Percentiles rank a stretch among this genome's conserved stretches.
Evolutionary conservation across 768 basidiomycete species (phyloP).

Genomic region (Mycena amicta): DNA sequence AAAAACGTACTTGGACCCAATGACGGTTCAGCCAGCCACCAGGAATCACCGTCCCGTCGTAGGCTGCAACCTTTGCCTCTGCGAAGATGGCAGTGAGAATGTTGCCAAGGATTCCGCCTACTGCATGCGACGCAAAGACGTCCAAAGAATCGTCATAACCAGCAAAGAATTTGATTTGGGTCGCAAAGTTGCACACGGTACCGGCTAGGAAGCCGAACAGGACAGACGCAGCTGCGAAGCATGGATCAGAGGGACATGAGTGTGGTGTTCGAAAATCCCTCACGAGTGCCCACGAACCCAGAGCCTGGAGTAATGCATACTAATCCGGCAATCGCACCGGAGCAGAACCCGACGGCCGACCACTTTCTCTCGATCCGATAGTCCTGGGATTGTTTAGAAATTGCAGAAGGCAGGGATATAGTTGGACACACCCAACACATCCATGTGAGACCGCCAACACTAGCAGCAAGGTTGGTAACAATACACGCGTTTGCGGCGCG

Average conservation of each 20-base stretch:
- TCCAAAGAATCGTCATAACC: slow-evolving; percentile 82
- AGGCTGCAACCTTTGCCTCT: slow-evolving; percentile 74
- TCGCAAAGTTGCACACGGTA: slow-evolving; percentile 89
- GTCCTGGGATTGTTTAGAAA: slow-evolving; percentile 52
- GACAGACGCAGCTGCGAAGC: slow-evolving; percentile 69
- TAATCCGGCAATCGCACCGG: slow-evolving; percentile 88
- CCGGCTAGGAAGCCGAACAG: slow-evolving; percentile 85
- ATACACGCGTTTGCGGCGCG: slow-evolving; percentile 88
- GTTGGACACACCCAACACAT: slow-evolving; percentile 72
- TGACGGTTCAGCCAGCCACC: slow-evolving; percentile 91
- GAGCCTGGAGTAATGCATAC: slow-evolving; percentile 90
- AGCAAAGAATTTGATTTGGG: slow-evolving; percentile 85
- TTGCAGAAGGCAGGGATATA: neutral
- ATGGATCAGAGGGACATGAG: neutral
- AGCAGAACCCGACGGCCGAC: slow-evolving; percentile 94
- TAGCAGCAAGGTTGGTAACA: slow-evolving; percentile 90
- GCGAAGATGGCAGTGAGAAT: slow-evolving; percentile 89
- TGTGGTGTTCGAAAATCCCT: slow-evolving; percentile 27
- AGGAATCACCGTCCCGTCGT: slow-evolving; percentile 71
- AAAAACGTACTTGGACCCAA: slow-evolving; percentile 42
- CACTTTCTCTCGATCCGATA: slow-evolving; percentile 93
- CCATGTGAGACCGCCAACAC: slow-evolving; percentile 87
- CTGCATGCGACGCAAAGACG: slow-evolving; percentile 84
- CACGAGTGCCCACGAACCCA: slow-evolving; percentile 78
- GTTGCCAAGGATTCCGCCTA: slow-evolving; percentile 83